Base-by-base conservation (phyloP, 345 rosid species). In the Gossypium anomalum region DNA sequence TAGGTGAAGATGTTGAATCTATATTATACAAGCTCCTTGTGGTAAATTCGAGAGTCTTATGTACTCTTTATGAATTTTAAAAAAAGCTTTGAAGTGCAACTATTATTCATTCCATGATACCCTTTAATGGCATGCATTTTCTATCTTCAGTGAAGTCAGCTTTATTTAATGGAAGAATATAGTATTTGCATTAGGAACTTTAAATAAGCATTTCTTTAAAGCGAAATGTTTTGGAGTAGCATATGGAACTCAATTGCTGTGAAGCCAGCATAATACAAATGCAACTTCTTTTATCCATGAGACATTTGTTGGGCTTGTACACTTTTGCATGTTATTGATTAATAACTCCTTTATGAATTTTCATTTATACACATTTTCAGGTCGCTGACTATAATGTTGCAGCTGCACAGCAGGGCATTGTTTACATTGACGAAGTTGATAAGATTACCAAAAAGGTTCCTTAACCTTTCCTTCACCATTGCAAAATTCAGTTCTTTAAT, bases 1-100 rank as follows among this genome's bases (percentile, higher is more conserved):
- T 96, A 11, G 99, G 99, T 68, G 98, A 96, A 84, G 99, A 96
- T 83, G 99, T 96, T 79, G 99, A 96, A 83, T 90, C 98, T 80
- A 92, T 96, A 84, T 86, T 96, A 83, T 92, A 92, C 92, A 96
- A 96, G 85, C 98, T 96, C 59, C 95, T 93, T 59, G 85, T 83
- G 75, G 99, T 93, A 84, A 77, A 74, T 71, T 77, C 75, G 49
- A 41, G 25, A 51, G 70, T 60, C 48, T 34, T 65, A 55, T 58
- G 29, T 67, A 23, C 16, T 70, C 41, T 48, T 19, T 70, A 17
- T 55, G 62, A 57, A 53, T 73, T 44, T 4, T 5, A 5, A 34
- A 23, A 64, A 47, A 71, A 59, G 53, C 15, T 27, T 56, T 62
- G 64, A 38, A 22, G 34, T 41, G 17, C 57, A 61, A 9, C 60